Evolutionary conservation across 2,329 filamentous ascomycete genomes (phyloP), one percentile per base, ranked within the genome.

Genomic region (Herpotrichia juniperi): DNA sequence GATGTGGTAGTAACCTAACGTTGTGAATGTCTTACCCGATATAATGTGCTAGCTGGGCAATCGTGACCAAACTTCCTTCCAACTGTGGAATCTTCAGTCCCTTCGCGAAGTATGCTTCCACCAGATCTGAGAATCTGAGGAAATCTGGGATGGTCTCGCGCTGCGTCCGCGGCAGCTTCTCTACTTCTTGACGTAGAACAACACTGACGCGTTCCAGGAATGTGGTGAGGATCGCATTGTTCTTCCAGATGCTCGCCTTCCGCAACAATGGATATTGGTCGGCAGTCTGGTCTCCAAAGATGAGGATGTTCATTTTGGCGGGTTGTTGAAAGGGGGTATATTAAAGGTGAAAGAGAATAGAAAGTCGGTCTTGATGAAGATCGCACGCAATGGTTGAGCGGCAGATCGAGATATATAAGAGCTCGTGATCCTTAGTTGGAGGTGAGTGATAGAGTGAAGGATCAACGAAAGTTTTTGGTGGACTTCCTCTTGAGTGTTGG

Each of bases 221-320:
- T 42, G 82, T 83, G 62, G 79, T 81, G 43, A 87, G 79, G 22
- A 88, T 78, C 45, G 84, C 82, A 67, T 81, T 81, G 65, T 79
- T 77, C 61, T 76, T 79, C 64, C 77, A 75, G 45, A 77, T 72
- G 50, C 73, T 71, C 25, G 78, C 72, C 62, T 78, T 79, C 59
- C 76, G 74, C 54, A 90, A 75, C 58, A 88, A 84, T 60, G 76
- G 77, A 67, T 87, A 83, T 62, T 86, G 86, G 70, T 88, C 85
- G 63, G 85, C 80, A 54, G 87, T 89, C 74, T 90, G 87, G 68
- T 90, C 87, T 76, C 87, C 87, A 68, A 89, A 88, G 56, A 89
- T 82, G 71, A 88, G 81, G 52, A 78, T 67, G 65, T 80, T 80
- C 68, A 76, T 76, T 58, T 49, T 74, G 62, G 55, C 47, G 50